Conservation (phyloP, 345 rosid genomes). For the Salix dunnii region DNA sequence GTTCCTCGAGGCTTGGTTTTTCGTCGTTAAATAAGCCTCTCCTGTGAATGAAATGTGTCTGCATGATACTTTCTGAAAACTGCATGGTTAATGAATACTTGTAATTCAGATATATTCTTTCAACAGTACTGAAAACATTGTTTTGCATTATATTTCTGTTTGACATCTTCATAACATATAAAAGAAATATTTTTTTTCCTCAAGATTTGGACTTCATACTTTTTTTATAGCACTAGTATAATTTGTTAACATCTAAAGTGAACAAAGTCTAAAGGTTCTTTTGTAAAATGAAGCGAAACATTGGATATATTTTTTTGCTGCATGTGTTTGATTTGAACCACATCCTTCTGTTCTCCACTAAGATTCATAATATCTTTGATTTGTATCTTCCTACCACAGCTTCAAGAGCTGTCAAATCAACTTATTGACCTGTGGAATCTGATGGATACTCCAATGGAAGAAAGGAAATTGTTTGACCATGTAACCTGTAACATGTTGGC, state of each 20-base stretch:
- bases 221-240: neutral
- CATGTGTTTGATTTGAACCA: neutral
- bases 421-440: slow-evolving; percentile 91
- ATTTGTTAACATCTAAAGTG: neutral
- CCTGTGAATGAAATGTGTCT: neutral
- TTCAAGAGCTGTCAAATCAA: slow-evolving; percentile 89
- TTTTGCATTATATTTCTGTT: neutral
- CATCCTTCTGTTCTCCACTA: neutral
- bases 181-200: neutral
- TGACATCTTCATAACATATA: neutral
- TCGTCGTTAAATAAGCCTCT: neutral
- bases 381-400: slow-evolving; percentile 41
- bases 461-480: slow-evolving; percentile 73
- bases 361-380: slow-evolving; percentile 7
- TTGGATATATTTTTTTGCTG: neutral
- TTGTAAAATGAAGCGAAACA: neutral
- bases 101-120: neutral
- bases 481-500: slow-evolving; percentile 83
- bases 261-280: neutral
- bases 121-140: neutral
- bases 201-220: neutral
- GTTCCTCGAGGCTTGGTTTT: neutral
- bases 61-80: neutral
- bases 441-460: slow-evolving; percentile 95
- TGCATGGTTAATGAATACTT: neutral